Conservation (phyloP, 2,329 filamentous ascomycete genomes). For the Talaromyces sp. region DNA sequence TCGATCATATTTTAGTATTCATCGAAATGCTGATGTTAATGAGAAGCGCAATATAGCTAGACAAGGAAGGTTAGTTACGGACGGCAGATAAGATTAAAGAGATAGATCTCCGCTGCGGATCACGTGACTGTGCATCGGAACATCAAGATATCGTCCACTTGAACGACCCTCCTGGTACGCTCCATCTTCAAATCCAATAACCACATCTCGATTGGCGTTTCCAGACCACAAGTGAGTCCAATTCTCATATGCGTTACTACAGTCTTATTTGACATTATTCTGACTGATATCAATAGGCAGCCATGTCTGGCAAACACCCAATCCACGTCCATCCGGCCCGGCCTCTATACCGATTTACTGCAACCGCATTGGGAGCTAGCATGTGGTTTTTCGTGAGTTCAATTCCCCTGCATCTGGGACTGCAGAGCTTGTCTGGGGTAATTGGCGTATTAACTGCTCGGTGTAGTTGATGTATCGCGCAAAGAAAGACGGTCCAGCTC, state of each 20-base stretch:
- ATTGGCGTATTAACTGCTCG: background rate
- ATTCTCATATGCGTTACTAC: background rate
- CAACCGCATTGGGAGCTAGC: constrained; percentile 80
- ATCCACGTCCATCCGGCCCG: constrained; percentile 54
- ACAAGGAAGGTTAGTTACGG: background rate
- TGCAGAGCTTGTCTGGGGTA: background rate
- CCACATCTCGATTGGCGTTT: background rate
- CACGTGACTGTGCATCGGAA: constrained; percentile 2
- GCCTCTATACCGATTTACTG: constrained; percentile 75
- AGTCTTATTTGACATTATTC: background rate
- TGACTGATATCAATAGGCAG: constrained; percentile 17
- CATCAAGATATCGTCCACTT: background rate
- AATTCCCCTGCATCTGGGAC: background rate
- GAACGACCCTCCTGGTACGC: background rate
- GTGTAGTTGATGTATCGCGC: constrained; percentile 89
- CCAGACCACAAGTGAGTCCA: constrained; percentile 8
- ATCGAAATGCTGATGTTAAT: background rate
- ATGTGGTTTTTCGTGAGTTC: constrained; percentile 98
- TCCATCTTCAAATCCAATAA: constrained; percentile 3
- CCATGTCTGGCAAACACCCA: constrained; percentile 41
- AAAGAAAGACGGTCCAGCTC: constrained; percentile 87
- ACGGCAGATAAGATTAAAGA: constrained; percentile 2
- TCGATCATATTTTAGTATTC: background rate
- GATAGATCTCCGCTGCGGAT: background rate
- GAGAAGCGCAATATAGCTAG: no score